phyloP scores from a whole-genome alignment of 2,329 filamentous ascomycete species.

The Pestalotiopsis sp. region DNA sequence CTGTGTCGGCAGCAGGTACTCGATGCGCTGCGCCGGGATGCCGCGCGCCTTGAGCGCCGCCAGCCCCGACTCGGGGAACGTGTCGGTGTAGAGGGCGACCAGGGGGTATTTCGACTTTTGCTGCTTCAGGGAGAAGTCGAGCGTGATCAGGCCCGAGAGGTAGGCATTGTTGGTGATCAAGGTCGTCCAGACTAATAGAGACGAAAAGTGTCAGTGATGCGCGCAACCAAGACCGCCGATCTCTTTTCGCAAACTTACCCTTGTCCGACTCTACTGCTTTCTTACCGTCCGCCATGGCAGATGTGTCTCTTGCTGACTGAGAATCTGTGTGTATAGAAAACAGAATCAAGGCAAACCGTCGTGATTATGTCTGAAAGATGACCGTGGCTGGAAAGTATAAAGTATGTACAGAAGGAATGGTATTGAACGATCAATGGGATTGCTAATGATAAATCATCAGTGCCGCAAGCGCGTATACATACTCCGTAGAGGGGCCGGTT shows the following conservation, averaged over 20 bases:
- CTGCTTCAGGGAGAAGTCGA: slow-evolving; percentile 75
- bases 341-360: background rate
- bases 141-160: slow-evolving; percentile 79
- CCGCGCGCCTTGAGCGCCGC: slow-evolving; percentile 68
- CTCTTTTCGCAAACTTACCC: slow-evolving; percentile 21
- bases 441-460: background rate
- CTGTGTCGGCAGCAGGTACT: slow-evolving; percentile 70
- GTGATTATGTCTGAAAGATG: background rate
- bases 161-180: slow-evolving; percentile 86
- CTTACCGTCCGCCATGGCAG: slow-evolving; percentile 34
- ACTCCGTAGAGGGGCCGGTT: background rate
- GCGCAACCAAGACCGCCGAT: background rate
- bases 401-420: background rate
- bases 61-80: slow-evolving; percentile 70
- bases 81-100: slow-evolving; percentile 80
- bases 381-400: background rate
- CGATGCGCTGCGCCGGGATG: slow-evolving; percentile 71
- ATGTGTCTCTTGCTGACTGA: background rate
- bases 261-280: slow-evolving; percentile 33
- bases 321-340: background rate
- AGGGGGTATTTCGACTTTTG: slow-evolving; percentile 73
- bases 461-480: background rate
- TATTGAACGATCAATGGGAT: background rate
- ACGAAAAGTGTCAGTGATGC: background rate
- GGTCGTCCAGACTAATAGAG: slow-evolving; percentile 74